A percentile compares a stretch with the other conserved stretches of the same genome.
phyloP scores from a whole-genome alignment of 768 basidiomycete species.

The Leccinum obscurum region DNA sequence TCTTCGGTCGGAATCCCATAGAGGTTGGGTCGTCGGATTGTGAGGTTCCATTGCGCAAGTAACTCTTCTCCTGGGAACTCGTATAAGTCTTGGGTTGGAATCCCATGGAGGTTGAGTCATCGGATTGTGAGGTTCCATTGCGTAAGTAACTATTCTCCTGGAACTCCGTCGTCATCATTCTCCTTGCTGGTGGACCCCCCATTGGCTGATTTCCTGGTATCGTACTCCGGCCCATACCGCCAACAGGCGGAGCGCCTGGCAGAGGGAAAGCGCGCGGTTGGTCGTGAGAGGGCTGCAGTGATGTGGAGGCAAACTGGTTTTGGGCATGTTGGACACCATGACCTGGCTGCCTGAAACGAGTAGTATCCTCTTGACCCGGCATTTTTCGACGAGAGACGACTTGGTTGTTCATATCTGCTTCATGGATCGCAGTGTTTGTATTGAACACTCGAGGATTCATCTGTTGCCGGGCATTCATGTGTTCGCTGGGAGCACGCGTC shows the following conservation, averaged over 20 bases:
- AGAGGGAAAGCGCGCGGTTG: conserved; percentile 51
- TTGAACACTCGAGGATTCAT: conserved; percentile 26
- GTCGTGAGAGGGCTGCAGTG: conserved; percentile 39
- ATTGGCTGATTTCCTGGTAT: not conserved
- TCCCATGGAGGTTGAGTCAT: too few species aligned
- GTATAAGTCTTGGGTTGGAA: too few species aligned
- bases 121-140: too few species aligned
- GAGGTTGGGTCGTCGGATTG: too few species aligned
- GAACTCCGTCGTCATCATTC: not conserved
- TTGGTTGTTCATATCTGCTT: conserved; percentile 28
- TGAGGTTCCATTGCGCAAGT: too few species aligned
- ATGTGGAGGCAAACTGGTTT: conserved; percentile 49
- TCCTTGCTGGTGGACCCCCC: not conserved
- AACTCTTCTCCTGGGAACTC: too few species aligned
- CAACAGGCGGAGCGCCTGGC: conserved; percentile 24
- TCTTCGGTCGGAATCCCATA: too few species aligned
- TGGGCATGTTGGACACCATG: conserved; percentile 36
- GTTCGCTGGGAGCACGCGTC: conserved; percentile 40
- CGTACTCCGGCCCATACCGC: conserved; percentile 2
- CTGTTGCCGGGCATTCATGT: conserved; percentile 37
- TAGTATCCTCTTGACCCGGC: conserved; percentile 42
- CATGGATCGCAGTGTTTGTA: conserved; percentile 40
- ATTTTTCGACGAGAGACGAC: conserved; percentile 41
- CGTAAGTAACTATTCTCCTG: not conserved
- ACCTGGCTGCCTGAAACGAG: conserved; percentile 33